Base-by-base conservation (phyloP, 257 asterid species). In the Verbascum thapsus region DNA sequence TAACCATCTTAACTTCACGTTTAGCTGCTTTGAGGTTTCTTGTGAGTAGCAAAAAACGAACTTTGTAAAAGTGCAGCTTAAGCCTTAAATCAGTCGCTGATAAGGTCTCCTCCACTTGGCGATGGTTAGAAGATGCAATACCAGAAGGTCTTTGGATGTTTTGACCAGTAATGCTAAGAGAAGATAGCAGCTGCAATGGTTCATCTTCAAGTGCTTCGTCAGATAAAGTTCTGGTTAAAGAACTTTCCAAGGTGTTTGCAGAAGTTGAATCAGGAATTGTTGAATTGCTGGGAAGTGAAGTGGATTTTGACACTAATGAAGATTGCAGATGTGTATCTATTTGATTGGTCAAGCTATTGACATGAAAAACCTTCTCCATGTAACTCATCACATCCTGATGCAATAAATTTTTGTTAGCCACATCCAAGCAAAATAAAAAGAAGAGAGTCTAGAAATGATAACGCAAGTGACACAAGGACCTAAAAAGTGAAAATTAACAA, bases 1-100 rank as follows among this genome's bases (percentile, higher is more conserved):
- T 88, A 13, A 90, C 96, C 89, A 88, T 71, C 86, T 88, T 91
- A 48, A 85, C 92, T 74, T 86, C 96, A 64, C 95, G 96, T 71
- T 88, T 91, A 26, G 98, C 96, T 64, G 96, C 90, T 80, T 86
- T 86, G 18, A 83, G 86, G 67, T 91, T 88, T 75, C 89, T 76
- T 4, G 87, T 80, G 48, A 86, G 88, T 42, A 88, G 90, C 64
- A 88, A 74, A 74, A 86, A 69, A 3, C 84, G 86, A 67, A 86
- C 95, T 77, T 88, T 91, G 87, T 58, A 88, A 64, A 91, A 92
- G 66, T 84, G 92, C 76, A 87, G 74, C 75, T 79, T 86, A 48
- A 86, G 82, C 84, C 87, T 80, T 67, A 91, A 67, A 71, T 86
- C 95, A 64, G 58, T 60, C 20, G 79, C 58, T 16, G 91, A 79